A percentile compares a stretch with the other conserved stretches of the same genome.
phyloP scores from a whole-genome alignment of 768 basidiomycete genomes.

The Terana coerulea region DNA sequence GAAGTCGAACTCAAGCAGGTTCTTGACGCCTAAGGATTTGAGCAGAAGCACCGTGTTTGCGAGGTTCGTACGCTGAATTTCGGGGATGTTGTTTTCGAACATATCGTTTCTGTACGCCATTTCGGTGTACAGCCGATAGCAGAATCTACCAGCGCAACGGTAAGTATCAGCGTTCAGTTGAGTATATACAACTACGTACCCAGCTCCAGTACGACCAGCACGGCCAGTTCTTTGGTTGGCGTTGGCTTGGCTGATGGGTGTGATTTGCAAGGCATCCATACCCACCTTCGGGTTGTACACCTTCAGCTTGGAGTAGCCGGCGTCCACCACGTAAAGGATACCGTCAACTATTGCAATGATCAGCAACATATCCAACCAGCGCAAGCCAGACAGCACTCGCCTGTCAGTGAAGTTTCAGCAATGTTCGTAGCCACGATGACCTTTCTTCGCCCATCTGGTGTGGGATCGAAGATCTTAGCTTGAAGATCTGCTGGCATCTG shows the following conservation, averaged over 20 bases:
- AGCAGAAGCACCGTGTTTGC: conserved; percentile 94
- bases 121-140: conserved; percentile 96
- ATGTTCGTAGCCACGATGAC: conserved; percentile 99
- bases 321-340: conserved; percentile 94
- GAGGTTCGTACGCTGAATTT: conserved; percentile 96
- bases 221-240: conserved; percentile 95
- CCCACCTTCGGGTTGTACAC: conserved; percentile 99
- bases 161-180: conserved; percentile 1
- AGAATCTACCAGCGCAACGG: conserved; percentile 54
- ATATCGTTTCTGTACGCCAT: conserved; percentile 96
- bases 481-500: conserved; percentile 99
- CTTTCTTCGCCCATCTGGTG: conserved; percentile 90
- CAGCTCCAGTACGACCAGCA: conserved; percentile 93
- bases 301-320: conserved; percentile 95
- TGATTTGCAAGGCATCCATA: conserved; percentile 99
- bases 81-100: conserved; percentile 94
- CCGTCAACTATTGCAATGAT: conserved; percentile 71
- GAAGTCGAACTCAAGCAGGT: conserved; percentile 96
- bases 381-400: conserved; percentile 33
- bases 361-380: neutral
- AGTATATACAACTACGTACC: conserved; percentile 49
- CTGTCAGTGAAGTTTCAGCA: conserved; percentile 95
- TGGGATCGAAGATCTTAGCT: conserved; percentile 96
- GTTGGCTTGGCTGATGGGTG: conserved; percentile 98
- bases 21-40: conserved; percentile 96